These are phyloP conservation scores for Conticribra weissflogii DNA, from an alignment of 108 stramenopile genomes.

Conservation along the genomic window DNA sequence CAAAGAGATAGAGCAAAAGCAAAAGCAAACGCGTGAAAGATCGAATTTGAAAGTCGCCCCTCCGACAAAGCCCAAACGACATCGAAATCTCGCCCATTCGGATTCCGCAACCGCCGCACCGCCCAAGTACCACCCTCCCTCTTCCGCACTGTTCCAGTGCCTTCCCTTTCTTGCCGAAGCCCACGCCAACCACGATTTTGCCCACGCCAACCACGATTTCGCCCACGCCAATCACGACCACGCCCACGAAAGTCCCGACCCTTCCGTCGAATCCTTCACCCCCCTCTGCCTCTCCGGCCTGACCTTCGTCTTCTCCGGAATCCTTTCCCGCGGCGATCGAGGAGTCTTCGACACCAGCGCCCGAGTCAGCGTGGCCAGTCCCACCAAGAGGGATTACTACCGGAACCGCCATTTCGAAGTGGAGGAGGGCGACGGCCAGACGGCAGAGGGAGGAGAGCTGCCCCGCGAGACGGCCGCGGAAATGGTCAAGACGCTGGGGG, in stretches of 20 bases:
- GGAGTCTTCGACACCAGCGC: constrained; percentile 9
- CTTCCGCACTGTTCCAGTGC: constrained; percentile 24
- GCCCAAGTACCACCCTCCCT: constrained; percentile 44
- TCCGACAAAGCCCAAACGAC: constrained; percentile 21
- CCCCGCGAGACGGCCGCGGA: constrained; percentile 72
- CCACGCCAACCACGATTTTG: background rate
- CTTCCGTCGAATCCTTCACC: constrained; percentile 18
- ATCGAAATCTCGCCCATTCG: background rate
- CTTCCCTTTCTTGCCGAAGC: constrained; percentile 15
- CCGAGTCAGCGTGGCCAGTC: constrained; percentile 1
- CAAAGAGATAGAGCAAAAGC: constrained; percentile 5
- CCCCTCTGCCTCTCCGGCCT: constrained; percentile 42
- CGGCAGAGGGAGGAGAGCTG: constrained; percentile 17
- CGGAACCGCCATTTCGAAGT: constrained; percentile 15
- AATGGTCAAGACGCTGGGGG: constrained; percentile 80
- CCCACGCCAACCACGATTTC: constrained; percentile 1
- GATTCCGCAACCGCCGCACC: constrained; percentile 2
- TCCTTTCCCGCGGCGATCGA: constrained; percentile 41
- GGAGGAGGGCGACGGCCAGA: background rate
- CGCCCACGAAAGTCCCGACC: constrained; percentile 1
- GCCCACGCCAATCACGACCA: constrained; percentile 2
- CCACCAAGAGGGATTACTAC: constrained; percentile 35
- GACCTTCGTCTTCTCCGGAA: constrained; percentile 85
- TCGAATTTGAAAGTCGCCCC: constrained; percentile 7
- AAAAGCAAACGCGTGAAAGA: constrained; percentile 24